Base-by-base conservation (phyloP, 768 basidiomycete species). In the Neoboletus subvelutipes region DNA sequence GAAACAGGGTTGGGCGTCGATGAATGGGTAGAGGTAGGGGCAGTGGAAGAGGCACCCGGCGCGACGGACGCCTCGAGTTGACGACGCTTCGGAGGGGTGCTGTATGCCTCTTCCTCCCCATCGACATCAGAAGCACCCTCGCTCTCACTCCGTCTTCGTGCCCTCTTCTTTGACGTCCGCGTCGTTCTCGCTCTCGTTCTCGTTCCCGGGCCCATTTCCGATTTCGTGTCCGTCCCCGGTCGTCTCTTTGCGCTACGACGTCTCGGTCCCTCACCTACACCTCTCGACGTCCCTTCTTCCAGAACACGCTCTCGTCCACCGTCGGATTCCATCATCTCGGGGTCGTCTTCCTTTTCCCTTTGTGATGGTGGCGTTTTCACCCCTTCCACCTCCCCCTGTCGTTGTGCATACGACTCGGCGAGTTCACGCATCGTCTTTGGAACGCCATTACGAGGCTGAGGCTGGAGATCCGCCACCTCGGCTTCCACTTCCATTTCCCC, bases 361-460 rank as follows among this genome's bases (percentile, higher is more conserved):
- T 11, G 67, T 56, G 31, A 67, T 59, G 46, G 75, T 78, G 56
- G 31, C 57, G 48, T 54, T n/a, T 1, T 18, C 37, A n/a, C 37
- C 9, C 39, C n/a, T 12, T 31, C 28, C 29, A 31, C 5, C 28
- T 46, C 29, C 24, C 18, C 54, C 45, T 52, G 37, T 40, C 4
- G 52, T 33, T 20, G 51, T 12, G 60, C 62, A 47, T 69, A 50
- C 37, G 36, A 53, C 50, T 84, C 83, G 12, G 85, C 86, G 57
- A 89, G 75, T 60, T 88, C 80, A 31, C 76, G 75, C 86, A 90
- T 84, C 18, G 85, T 83, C 70, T 81, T 87, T 15, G 85, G 82
- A 13, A 59, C 67, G 15, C 58, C 71, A 28, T 48, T 61, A 12
- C 46, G 55, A 31, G 55, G 54, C 10, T 40, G 50, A 34, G 60